Percentiles rank a stretch among this genome's conserved stretches.
phyloP scores from a whole-genome alignment of 768 basidiomycete genomes.

The Leccinellum rugosiceps region DNA sequence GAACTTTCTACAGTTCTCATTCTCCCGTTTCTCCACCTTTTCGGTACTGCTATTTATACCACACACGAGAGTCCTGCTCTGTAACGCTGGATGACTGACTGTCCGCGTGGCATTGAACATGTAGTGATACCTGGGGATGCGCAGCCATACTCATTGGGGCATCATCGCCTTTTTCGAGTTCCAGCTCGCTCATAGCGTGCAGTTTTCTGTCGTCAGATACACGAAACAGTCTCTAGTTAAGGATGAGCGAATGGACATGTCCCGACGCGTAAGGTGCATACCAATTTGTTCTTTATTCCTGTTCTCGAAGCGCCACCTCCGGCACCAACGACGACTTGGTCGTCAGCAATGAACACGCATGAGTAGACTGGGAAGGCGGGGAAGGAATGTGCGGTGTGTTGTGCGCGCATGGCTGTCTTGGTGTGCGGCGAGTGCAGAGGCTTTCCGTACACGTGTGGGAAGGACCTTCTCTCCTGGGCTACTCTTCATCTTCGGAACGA shows the following conservation, averaged over 20 bases:
- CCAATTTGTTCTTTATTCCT: constrained; percentile 94
- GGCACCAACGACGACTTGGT: constrained; percentile 77
- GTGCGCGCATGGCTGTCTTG: constrained; percentile 59
- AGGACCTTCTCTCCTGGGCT: constrained; percentile 10
- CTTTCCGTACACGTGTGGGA: constrained; percentile 15
- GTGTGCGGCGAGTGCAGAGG: neutral
- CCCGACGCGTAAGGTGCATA: constrained; percentile 23
- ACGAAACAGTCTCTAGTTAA: constrained; percentile 62
- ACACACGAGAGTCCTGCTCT: constrained; percentile 63
- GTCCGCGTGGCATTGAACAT: neutral
- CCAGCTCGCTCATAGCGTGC: constrained; percentile 60
- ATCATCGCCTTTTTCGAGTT: constrained; percentile 81
- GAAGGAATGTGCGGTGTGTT: constrained; percentile 75
- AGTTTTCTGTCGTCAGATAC: constrained; percentile 52
- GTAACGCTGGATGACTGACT: constrained; percentile 1
- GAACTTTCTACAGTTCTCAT: constrained; percentile 84
- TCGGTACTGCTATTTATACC: constrained; percentile 82
- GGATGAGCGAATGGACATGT: constrained; percentile 6
- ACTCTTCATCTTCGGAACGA: neutral
- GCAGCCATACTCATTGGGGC: constrained; percentile 95
- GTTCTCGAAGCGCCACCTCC: constrained; percentile 84
- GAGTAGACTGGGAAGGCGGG: constrained; percentile 88
- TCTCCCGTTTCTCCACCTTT: constrained; percentile 59
- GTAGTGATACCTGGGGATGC: constrained; percentile 48
- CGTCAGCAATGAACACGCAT: constrained; percentile 71